Conservation (phyloP, 139 green algal species). For the Chlorokybus atmophyticus region DNA sequence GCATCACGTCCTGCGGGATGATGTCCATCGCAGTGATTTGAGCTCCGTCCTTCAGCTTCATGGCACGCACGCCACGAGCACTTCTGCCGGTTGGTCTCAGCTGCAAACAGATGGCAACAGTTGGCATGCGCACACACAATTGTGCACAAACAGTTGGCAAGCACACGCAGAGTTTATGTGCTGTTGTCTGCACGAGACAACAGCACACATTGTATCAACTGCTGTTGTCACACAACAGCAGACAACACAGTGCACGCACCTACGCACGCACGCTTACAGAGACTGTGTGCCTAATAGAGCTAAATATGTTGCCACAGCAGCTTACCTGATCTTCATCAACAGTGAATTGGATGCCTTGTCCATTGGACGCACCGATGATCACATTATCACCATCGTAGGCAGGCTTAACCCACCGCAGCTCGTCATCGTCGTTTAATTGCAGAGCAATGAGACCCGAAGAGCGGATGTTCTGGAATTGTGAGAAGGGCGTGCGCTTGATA, state of each 20-base stretch:
- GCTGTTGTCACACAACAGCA: too few relatives aligned
- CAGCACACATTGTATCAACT: too few relatives aligned
- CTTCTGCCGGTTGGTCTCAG: not conserved
- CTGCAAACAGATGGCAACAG: too few relatives aligned
- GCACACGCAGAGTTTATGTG: too few relatives aligned
- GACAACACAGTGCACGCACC: too few relatives aligned
- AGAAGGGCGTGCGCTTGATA: conserved; percentile 52
- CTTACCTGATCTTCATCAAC: not conserved
- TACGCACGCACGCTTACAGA: too few relatives aligned
- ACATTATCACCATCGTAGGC: not conserved
- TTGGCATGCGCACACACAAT: too few relatives aligned
- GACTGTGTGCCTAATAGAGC: too few relatives aligned
- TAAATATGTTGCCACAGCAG: too few relatives aligned
- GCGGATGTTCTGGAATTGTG: conserved; percentile 30
- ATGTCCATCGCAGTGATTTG: conserved; percentile 40
- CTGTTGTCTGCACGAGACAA: too few relatives aligned
- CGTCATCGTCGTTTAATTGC: conserved; percentile 11
- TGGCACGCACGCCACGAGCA: conserved; percentile 13
- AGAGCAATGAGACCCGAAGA: conserved; percentile 33
- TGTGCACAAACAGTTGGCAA: too few relatives aligned
- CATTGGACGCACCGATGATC: conserved; percentile 1
- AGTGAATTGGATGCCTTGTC: conserved; percentile 19
- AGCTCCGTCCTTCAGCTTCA: conserved; percentile 23
- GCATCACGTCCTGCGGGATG: conserved; percentile 18
- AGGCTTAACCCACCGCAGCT: conserved; percentile 1